Evolutionary conservation across 1,139 yeast species (phyloP), one percentile per base, ranked within the genome.

Genomic region (Geotrichum macrosporum): DNA sequence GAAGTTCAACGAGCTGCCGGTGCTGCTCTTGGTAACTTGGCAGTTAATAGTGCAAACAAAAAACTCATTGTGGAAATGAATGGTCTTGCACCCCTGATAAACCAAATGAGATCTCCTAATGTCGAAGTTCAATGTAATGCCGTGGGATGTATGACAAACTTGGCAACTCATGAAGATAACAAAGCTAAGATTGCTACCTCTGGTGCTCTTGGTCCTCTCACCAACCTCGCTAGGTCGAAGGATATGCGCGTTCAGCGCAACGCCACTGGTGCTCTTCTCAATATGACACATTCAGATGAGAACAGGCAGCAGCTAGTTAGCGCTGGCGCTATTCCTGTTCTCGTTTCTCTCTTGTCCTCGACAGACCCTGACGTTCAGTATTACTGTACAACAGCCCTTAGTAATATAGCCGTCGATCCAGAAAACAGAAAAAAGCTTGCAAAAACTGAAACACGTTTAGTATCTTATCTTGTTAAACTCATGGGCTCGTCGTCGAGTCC

Each of bases 61-160:
- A 77, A 84, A 22, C 74, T 92, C 47, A 92, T 94, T 54, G 98
- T 92, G 29, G 96, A 89, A 62, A 87, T 94, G 96, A 97, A 97
- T 27, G 98, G 98, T 1, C 75, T 92, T 52, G 96, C 89, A 57
- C 97, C 97, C 8, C 76, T 92, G 46, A 92, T 92, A 59, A 82
- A 94, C 66, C 98, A 94, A 69, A 92, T 92, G 99, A 83, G 87
- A 84, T 84, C 95, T 38, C 80, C 94, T 50, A 92, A 94, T 61
- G 94, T 92, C 52, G 99, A 92, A 66, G 98, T 94, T 33, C 98
- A 94, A 68, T 92, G 99, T 67, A 92, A 92, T 64, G 98, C 99
- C 3, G 98, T 94, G 48, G 99, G 99, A 8, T 94, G 98, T 65
- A 89, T 92, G 64, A 92, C 99, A 32, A 92, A 92, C 65, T 77